A percentile compares a stretch with the other conserved stretches of the same genome.
phyloP scores from a whole-genome alignment of 2,329 filamentous ascomycete species.

The Trichoderma citrinoviride region DNA sequence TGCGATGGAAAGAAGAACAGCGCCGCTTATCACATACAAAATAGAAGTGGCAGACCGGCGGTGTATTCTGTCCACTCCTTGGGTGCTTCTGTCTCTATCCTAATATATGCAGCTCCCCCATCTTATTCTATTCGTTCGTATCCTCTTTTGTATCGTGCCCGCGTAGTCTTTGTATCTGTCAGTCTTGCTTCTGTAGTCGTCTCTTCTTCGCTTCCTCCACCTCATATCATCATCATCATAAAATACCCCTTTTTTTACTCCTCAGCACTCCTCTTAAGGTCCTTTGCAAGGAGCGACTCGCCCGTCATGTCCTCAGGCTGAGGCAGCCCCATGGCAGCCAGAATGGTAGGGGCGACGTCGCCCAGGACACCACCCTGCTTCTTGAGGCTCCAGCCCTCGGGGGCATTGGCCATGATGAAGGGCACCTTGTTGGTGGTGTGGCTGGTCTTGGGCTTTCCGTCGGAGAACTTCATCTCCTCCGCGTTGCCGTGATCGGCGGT shows the following conservation, averaged over 20 bases:
- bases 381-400: constrained; percentile 81
- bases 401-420: constrained; percentile 96
- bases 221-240: not conserved
- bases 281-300: constrained; percentile 75
- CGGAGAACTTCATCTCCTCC: constrained; percentile 96
- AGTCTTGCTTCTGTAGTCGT: not conserved
- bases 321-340: constrained; percentile 85
- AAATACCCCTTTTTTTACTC: constrained; percentile 19
- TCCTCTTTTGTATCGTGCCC: not conserved
- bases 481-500: constrained; percentile 97
- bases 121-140: not conserved
- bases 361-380: constrained; percentile 86
- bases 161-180: not conserved
- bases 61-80: too few relatives aligned
- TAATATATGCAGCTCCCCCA: not conserved
- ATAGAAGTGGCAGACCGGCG: too few relatives aligned
- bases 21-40: too few relatives aligned
- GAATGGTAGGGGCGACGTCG: constrained; percentile 92
- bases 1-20: too few relatives aligned
- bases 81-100: constrained; percentile 12
- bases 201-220: not conserved
- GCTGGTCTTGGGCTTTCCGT: constrained; percentile 95
- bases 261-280: constrained; percentile 43
- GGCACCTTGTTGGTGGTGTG: constrained; percentile 98
- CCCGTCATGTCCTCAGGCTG: constrained; percentile 94